Percentiles rank a stretch among this genome's conserved stretches.
Evolutionary conservation across 1,139 yeast genomes (phyloP).

Genomic region (Lodderomyces orthopsilosis): DNA sequence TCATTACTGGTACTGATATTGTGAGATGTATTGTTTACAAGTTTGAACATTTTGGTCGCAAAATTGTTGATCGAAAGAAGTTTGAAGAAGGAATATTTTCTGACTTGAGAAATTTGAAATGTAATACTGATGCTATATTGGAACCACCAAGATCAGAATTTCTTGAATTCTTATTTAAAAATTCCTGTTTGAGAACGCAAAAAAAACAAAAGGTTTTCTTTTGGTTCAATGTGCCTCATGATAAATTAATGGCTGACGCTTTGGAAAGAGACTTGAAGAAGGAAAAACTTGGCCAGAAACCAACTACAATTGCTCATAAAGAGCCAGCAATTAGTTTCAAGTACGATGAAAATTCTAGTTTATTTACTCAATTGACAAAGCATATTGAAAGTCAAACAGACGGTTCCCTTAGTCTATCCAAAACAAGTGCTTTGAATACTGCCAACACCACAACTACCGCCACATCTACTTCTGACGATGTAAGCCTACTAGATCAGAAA

Average conservation of each 20-base stretch:
- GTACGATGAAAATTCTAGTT: conserved; percentile 47
- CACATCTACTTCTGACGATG: conserved; percentile 3
- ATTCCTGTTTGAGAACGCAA: conserved; percentile 88
- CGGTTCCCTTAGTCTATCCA: not conserved
- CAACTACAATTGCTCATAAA: conserved; percentile 57
- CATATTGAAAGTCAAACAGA: conserved; percentile 33
- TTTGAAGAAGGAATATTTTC: conserved; percentile 96
- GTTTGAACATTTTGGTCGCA: conserved; percentile 87
- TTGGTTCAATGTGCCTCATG: conserved; percentile 97
- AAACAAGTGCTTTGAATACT: conserved; percentile 1
- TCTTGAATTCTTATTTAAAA: conserved; percentile 78
- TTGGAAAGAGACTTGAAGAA: conserved; percentile 87
- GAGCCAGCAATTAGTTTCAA: conserved; percentile 66
- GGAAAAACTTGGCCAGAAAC: conserved; percentile 54
- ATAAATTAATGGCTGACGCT: conserved; percentile 89
- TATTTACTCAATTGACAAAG: conserved; percentile 47
- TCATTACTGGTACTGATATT: conserved; percentile 94
- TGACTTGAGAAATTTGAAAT: conserved; percentile 80
- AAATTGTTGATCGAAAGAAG: conserved; percentile 80
- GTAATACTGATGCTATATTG: conserved; percentile 83
- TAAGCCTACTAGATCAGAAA: conserved; percentile 6
- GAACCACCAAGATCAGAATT: conserved; percentile 88
- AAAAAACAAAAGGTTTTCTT: conserved; percentile 95
- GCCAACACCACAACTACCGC: conserved; percentile 6
- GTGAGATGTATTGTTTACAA: conserved; percentile 88